A percentile compares a stretch with the other conserved stretches of the same genome.
Evolutionary conservation across 306 rosid genomes (phyloP).

Genomic region (Medicago lupulina): DNA sequence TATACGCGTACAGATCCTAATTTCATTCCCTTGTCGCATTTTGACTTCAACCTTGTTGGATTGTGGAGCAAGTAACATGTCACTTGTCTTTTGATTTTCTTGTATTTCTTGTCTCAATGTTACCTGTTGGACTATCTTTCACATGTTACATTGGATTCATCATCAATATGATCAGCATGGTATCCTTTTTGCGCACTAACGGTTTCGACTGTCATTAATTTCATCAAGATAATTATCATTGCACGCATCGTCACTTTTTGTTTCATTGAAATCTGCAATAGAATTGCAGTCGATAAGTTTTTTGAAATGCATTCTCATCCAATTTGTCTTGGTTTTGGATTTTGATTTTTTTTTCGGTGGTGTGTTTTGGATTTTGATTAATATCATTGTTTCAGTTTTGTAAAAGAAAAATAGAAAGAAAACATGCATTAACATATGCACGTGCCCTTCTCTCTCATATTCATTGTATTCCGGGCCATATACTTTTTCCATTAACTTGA

Average conservation of each 20-base stretch:
- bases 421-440: conserved; percentile 50
- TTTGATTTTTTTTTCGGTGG: too few species aligned
- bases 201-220: conserved; percentile 37
- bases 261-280: conserved; percentile 54
- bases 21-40: conserved; percentile 40
- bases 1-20: conserved; percentile 46
- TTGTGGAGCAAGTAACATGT: conserved; percentile 29
- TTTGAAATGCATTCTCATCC: conserved; percentile 69
- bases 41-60: conserved; percentile 41
- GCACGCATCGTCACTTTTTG: conserved; percentile 61
- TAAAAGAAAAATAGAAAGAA: conserved; percentile 18
- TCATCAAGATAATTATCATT: conserved; percentile 50
- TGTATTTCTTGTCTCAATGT: conserved; percentile 41
- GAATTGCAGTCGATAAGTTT: conserved; percentile 55
- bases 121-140: conserved; percentile 29
- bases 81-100: conserved; percentile 42
- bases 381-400: conserved; percentile 31
- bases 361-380: conserved; percentile 36
- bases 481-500: conserved; percentile 29
- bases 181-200: conserved; percentile 34
- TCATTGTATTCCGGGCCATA: conserved; percentile 49
- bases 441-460: conserved; percentile 58
- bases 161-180: conserved; percentile 40
- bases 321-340: conserved; percentile 50
- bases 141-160: conserved; percentile 25